Base-by-base conservation (phyloP, 2,329 filamentous ascomycete genomes). In the Fusarium miscanthi region DNA sequence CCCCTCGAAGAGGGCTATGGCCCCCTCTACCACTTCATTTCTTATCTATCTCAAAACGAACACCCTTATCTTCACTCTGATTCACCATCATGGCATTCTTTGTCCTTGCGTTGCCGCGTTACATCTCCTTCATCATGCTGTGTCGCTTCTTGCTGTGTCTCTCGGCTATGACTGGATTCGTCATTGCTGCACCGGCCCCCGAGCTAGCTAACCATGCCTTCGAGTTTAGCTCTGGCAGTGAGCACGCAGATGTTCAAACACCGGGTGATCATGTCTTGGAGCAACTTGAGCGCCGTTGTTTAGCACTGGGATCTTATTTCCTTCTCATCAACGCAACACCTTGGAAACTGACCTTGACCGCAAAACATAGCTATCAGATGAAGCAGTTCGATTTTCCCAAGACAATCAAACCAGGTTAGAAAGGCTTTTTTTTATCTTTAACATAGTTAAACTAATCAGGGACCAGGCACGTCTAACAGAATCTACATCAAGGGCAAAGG, bases 191-290 rank as follows among this genome's bases (percentile, higher is more conserved):
- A 27, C 49, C 33, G 3, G 11, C 23, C 7, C 3, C 19, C 9
- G 33, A 52, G 13, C 23, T 27, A 17, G 2, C 10, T 27, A 27
- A 23, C 13, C 7, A 17, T 52, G 2, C 6, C 6, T 8, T 52
- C 10, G 23, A 52, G 13, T 17, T 33, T 27, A 3, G 33, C 8
- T 21, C 23, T 6, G 3, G 21, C 30, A 33, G 30, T 33, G 1
- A 3, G 8, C 4, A 3, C 33, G n/a, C 19, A 5, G 5, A 8
- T 37, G 13, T 9, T 27, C 13, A 1, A 19, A 4, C 12, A 6
- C 1, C 6, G 6, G 49, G 13, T 9, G 6, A 52, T 27, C 17
- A 14, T 38, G 23, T 2, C 9, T 38, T 16, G 23, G 13, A 38
- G 17, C 16, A 5, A 8, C 33, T n/a, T 17, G 23, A 52, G 9